Evolutionary conservation across 176 grass and related monocot species (phyloP), one percentile per base, ranked within the genome.

Genomic region (Chloris gayana): DNA sequence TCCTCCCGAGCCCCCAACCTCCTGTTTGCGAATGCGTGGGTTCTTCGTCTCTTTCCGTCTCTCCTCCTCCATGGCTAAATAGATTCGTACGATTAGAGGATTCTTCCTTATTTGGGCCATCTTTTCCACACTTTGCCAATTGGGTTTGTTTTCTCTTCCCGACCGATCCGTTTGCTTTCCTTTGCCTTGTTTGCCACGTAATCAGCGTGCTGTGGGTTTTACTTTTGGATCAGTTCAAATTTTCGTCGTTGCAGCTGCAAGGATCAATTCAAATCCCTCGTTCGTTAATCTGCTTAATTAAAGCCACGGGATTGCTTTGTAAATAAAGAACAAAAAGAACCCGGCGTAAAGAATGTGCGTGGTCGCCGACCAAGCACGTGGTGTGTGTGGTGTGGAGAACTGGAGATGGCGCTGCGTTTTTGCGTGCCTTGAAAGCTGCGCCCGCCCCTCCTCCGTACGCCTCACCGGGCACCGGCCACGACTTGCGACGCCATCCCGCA

Each of bases 331-430:
- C 58, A 34, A 24, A 33, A 45, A 33, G 27, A 59, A 60, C 8
- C 19, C 22, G 22, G 26, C 2, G 34, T 4, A 26, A 68, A 70
- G 38, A 19, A 18, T 18, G 15, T 69, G 35, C 51, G 50, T 50
- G 14, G 82, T 14, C 74, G 34, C 74, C 74, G 74, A 78, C 83
- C 74, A 85, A 49, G 83, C 83, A 78, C 75, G 75, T 79, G 56
- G 58, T 42, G 46, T 27, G 24, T 27, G 10, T 21, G 4, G 50
- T n/a, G 53, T 19, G 17, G 19, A 54, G 19, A 59, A 59, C 4
- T 26, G 56, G 56, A 58, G 64, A 67, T 15, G 14, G 11, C 26
- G 32, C 56, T 26, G 56, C 56, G 56, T 59, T 59, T n/a, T 67
- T 15, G 56, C 83, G 83, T 85, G 74, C 54, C 73, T 77, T 61